Evolutionary conservation across 192 early-diverging fungal species (phyloP).

Genomic region (Dissophora globulifera): DNA sequence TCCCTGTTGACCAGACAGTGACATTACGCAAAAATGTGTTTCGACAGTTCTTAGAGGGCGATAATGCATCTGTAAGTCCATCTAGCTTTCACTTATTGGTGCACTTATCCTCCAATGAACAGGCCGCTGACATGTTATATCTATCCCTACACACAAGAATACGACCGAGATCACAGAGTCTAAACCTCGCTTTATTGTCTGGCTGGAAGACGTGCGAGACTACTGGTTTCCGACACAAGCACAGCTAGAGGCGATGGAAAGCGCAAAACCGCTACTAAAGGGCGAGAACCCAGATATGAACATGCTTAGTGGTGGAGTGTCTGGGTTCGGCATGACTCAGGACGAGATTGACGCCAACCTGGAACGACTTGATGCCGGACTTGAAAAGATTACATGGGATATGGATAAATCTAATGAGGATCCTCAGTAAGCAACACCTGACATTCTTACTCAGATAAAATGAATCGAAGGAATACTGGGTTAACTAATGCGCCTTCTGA

Average conservation of each 20-base stretch:
- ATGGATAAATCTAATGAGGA: conserved; percentile 6
- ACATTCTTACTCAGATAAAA: too few species aligned
- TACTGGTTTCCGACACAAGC: conserved; percentile 49
- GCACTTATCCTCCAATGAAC: too few species aligned
- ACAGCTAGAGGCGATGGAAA: conserved; percentile 23
- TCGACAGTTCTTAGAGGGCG: conserved; percentile 41
- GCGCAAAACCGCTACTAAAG: not conserved
- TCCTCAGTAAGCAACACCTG: conserved; percentile 15
- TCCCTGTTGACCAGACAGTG: conserved; percentile 29
- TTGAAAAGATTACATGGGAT: conserved; percentile 51
- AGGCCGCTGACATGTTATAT: too few species aligned
- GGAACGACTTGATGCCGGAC: conserved; percentile 31
- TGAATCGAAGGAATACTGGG: too few species aligned
- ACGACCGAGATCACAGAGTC: conserved; percentile 27
- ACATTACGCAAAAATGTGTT: conserved; percentile 41
- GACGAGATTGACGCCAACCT: conserved; percentile 47
- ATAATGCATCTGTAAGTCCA: conserved; percentile 28
- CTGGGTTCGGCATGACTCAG: conserved; percentile 43
- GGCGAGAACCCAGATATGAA: conserved; percentile 2
- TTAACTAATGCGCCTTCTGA: too few species aligned
- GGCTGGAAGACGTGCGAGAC: conserved; percentile 30
- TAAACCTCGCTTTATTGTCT: conserved; percentile 24
- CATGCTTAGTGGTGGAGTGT: not conserved
- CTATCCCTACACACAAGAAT: conserved; percentile 5
- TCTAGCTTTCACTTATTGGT: too few species aligned